Percentiles rank a stretch among this genome's conserved stretches.
phyloP scores from a whole-genome alignment of 2,329 filamentous ascomycete genomes.

The Penicillium sp. region DNA sequence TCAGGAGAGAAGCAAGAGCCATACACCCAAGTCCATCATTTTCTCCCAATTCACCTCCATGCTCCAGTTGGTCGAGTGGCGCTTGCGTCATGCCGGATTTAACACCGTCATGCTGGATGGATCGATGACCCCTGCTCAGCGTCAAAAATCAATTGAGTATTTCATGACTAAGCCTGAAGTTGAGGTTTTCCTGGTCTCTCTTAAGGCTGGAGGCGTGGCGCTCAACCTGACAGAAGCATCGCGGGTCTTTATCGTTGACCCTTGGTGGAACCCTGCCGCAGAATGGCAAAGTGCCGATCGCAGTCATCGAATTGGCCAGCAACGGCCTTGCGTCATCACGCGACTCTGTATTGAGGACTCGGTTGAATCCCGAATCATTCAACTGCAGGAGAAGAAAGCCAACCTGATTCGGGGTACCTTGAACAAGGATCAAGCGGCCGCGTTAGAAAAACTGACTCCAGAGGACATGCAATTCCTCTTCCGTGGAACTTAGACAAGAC shows the following conservation, averaged over 20 bases:
- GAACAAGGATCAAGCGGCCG: constrained; percentile 77
- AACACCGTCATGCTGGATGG: constrained; percentile 98
- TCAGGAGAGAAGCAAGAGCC: constrained; percentile 84
- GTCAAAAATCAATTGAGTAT: constrained; percentile 88
- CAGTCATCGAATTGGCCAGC: constrained; percentile 92
- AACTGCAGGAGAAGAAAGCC: constrained; percentile 97
- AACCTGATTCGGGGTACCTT: constrained; percentile 97
- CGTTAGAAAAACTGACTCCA: constrained; percentile 84
- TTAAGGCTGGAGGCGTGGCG: constrained; percentile 94
- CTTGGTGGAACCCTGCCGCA: constrained; percentile 99
- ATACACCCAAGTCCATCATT: constrained; percentile 93
- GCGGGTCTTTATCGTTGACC: constrained; percentile 92
- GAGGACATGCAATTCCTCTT: constrained; percentile 97
- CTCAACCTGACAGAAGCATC: constrained; percentile 94
- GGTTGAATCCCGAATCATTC: constrained; percentile 91
- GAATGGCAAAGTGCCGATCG: constrained; percentile 97
- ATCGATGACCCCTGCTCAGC: constrained; percentile 90
- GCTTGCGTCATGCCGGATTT: constrained; percentile 90
- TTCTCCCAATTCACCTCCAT: constrained; percentile 97
- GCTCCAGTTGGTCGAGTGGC: constrained; percentile 96
- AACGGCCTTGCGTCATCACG: constrained; percentile 88
- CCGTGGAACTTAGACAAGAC: constrained; percentile 57
- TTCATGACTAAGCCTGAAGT: constrained; percentile 95
- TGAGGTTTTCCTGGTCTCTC: constrained; percentile 90
- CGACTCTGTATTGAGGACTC: constrained; percentile 95